Base-by-base conservation (phyloP, 768 basidiomycete genomes). In the Melanogaster broomeanus region DNA sequence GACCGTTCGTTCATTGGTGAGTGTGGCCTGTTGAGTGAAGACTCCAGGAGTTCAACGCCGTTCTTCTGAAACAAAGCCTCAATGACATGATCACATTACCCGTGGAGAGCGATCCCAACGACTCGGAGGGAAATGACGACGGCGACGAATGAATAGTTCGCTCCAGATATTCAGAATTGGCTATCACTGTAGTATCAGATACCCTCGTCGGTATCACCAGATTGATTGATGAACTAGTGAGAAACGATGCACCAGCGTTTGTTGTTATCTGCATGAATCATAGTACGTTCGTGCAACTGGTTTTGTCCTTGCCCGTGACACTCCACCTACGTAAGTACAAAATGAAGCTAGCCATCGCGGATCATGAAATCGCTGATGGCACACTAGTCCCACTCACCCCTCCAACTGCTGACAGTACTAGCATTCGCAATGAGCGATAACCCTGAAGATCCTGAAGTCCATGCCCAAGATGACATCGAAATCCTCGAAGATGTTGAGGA, bases 1-100 rank as follows among this genome's bases (percentile, higher is more conserved):
- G 74, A 45, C 93, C 93, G 0, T 85, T 97, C 50, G 88, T 94
- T 3, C 88, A 90, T 61, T 86, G 84, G 90, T 88, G 52, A 55
- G 80, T 66, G 2, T 2, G 3, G 24, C 10, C 15, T 25, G 15
- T 56, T 55, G 42, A 49, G 51, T 49, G 35, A 30, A 35, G 41
- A 24, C 18, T 28, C 12, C 18, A 31, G 37, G 25, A 11, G 24
- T 49, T 46, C 34, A 50, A 37, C 15, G 35, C 15, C 39, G 12
- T 38, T 56, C n/a, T 52, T 43, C 31, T 30, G 33, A 21, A 38
- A 11, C 4, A 47, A 34, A 89, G 88, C 59, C 61, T 90, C 49
- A 89, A 90, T 55, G 85, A 87, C 59, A 75, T 88, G 78, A 81
- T 88, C 76, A 85, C 83, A 2, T 60, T 87, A 10, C 71, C 71